Evolutionary conservation across 1,284 basidiomycete genomes (phyloP), one percentile per base, ranked within the genome.

Genomic region (Rhizoctonia solani): DNA sequence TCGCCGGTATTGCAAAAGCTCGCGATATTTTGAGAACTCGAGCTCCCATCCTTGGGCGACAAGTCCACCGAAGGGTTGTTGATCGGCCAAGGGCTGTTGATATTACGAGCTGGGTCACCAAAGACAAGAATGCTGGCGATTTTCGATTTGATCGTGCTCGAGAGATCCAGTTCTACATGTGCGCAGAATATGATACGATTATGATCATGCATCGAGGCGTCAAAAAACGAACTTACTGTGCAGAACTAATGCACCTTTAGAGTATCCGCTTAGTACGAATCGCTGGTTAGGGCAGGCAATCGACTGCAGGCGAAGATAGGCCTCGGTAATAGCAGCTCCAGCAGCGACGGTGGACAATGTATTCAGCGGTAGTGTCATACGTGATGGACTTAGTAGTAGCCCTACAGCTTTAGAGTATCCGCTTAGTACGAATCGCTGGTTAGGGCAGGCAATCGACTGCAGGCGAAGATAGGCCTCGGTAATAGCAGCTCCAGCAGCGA

Each of bases 1-100:
- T 61, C 46, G 29, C 58, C 46, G n/a, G 44, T 47, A 29, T 66
- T 54, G 29, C 63, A 66, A 41, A 66, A 66, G 42, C 63, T 54
- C 4, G 63, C 52, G 25, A 66, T 54, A n/a, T 66, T 66, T 32
- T 66, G 52, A 4, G 52, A 66, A 39, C 39, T 46, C 13, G 63
- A 30, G 29, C 52, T 66, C 5, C 63, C 63, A 27, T 66, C 52
- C 23, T 47, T 54, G 39, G 52, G 63, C 5, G 63, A n/a, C 39
- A 66, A 30, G n/a, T 66, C 63, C 16, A 66, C 52, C 19, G 52
- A 66, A 1, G 63, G 63, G 34, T 52, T 54, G 50, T 54, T 34
- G 41, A 66, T 66, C 30, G 63, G 63, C 63, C 58, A 61, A 13
- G 29, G n/a, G 23, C 46, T 61, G 19, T 25, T 49, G 41, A 23